These are phyloP conservation scores for Blastobotrys mokoenaii DNA, from an alignment of 805 yeast genomes.

Conservation along the genomic window DNA sequence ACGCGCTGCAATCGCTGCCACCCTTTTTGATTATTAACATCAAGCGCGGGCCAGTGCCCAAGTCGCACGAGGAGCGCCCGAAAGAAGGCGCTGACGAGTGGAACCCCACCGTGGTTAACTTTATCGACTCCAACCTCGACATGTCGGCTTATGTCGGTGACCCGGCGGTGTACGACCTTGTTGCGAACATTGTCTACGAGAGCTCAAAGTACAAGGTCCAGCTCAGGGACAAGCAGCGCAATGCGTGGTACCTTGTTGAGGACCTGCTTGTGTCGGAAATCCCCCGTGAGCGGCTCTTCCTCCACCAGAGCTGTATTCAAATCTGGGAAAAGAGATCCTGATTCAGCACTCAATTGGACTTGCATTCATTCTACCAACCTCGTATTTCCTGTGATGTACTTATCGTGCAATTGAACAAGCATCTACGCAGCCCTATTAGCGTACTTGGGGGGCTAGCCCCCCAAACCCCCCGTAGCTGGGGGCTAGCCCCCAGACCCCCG, in stretches of 20 bases:
- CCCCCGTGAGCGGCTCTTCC: slow-evolving; percentile 51
- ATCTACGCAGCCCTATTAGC: too few relatives aligned
- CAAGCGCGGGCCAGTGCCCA: slow-evolving; percentile 32
- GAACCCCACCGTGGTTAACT: slow-evolving; percentile 59
- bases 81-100: slow-evolving; percentile 30
- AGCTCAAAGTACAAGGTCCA: slow-evolving; percentile 43
- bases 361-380: too few relatives aligned
- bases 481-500: too few relatives aligned
- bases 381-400: too few relatives aligned
- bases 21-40: slow-evolving; percentile 46
- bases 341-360: too few relatives aligned
- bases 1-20: slow-evolving; percentile 40
- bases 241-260: slow-evolving; percentile 52
- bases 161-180: slow-evolving; percentile 32
- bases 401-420: too few relatives aligned
- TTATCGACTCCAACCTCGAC: slow-evolving; percentile 34
- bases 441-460: background rate
- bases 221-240: slow-evolving; percentile 31
- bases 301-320: slow-evolving; percentile 57
- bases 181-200: slow-evolving; percentile 41
- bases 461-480: too few relatives aligned
- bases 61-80: slow-evolving; percentile 18
- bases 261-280: slow-evolving; percentile 40
- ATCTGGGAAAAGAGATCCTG: slow-evolving; percentile 41
- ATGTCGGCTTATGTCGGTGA: slow-evolving; percentile 11